Base-by-base conservation (phyloP, 768 basidiomycete species). In the Serpula lacrymans region DNA sequence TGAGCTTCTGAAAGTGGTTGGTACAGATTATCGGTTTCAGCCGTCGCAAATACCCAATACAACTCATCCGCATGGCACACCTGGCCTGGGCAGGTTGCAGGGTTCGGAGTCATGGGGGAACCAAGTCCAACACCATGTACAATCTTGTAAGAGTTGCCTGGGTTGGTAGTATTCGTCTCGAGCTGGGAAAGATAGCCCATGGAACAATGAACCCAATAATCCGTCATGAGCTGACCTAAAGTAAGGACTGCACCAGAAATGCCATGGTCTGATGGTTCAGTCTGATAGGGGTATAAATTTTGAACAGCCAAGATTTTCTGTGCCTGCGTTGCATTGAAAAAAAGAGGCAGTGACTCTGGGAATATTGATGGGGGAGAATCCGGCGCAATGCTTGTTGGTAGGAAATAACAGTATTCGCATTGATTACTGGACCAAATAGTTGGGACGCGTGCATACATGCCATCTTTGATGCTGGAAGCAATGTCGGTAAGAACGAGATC, bases 41-140 rank as follows among this genome's bases (percentile, higher is more conserved):
- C 48, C 22, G 34, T 53, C 5, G 45, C 48, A 18, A 57, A 57
- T 2, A 45, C 28, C 39, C 25, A 57, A 23, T 47, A 53, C 4
- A 55, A 43, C 10, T 55, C 48, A 22, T 55, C 54, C 0, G 48
- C 41, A 4, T 50, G 54, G 21, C 54, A 52, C 5, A 47, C 50
- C 1, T 24, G 53, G n/a, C 43, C 43, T 0, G 12, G 37, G 31
- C 52, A 55, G 20, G 41, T 48, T 3, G 0, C 3, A 2, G 41
- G 50, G 21, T 43, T 55, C 1, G 45, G 37, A 4, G 39, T 55
- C 25, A 55, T 40, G 6, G 52, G 46, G 2, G 31, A 40, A 2
- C 40, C 45, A 6, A 47, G 41, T 9, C 48, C 41, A 3, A 35
- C 30, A 5, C 34, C 34, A n/a, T 50, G 51, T 13, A 39, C 2